Evolutionary conservation across 176 grass and related monocot genomes (phyloP).

Genomic region (Carex parvula): DNA sequence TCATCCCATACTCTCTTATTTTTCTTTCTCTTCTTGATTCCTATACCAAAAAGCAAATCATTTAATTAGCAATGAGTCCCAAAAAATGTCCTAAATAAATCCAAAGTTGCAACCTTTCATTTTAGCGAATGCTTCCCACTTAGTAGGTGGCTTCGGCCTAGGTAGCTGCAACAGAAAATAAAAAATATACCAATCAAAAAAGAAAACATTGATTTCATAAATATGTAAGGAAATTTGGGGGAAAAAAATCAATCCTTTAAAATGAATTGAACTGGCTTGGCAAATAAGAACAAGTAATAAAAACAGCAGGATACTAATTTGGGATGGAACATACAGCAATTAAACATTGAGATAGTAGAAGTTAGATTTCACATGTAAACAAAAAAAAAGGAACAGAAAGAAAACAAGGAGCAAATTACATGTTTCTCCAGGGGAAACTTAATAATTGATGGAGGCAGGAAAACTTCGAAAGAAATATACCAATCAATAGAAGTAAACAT

Average conservation of each 20-base stretch:
- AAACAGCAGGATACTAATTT: not conserved
- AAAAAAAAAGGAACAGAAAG: not conserved
- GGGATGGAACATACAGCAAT: not conserved
- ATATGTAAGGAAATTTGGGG: not conserved
- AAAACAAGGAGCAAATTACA: slow-evolving; percentile 28
- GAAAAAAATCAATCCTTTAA: no score
- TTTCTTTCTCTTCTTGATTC: slow-evolving; percentile 71
- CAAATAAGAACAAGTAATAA: not conserved
- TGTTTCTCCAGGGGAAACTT: slow-evolving; percentile 83
- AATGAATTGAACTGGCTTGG: not conserved
- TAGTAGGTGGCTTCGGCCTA: slow-evolving; percentile 77
- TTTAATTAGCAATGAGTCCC: not conserved
- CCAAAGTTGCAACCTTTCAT: slow-evolving; percentile 46
- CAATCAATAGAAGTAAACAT: no score
- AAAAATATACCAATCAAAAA: not conserved
- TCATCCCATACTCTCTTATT: slow-evolving; percentile 86
- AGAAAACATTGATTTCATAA: not conserved
- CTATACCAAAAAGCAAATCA: slow-evolving; percentile 25
- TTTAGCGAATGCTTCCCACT: slow-evolving; percentile 85
- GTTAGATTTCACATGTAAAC: no score
- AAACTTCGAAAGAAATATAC: no score
- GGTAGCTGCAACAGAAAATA: slow-evolving; percentile 47
- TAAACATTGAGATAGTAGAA: not conserved
- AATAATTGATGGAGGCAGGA: slow-evolving; percentile 39
- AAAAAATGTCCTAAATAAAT: not conserved